Conservation (phyloP, 805 yeast genomes). For the Hanseniaspora thailandica region DNA sequence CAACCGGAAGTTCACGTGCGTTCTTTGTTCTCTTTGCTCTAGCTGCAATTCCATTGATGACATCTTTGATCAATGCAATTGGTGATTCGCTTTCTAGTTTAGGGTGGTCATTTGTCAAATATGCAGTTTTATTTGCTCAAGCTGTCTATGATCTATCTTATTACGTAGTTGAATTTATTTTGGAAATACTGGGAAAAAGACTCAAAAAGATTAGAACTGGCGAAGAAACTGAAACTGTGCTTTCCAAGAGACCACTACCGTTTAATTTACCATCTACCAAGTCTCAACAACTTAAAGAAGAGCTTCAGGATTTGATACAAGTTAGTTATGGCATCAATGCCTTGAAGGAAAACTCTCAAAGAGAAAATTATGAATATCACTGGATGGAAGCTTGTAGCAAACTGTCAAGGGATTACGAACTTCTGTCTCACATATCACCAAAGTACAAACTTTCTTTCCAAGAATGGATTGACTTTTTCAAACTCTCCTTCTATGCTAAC, state of each 20-base stretch:
- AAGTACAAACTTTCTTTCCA: constrained; percentile 19
- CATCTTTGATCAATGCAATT: constrained; percentile 58
- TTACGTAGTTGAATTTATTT: not conserved
- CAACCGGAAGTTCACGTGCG: constrained; percentile 50
- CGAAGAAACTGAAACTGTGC: constrained; percentile 4
- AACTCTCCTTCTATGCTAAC: constrained; percentile 16
- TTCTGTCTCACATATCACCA: constrained; percentile 18
- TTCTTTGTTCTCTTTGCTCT: constrained; percentile 74
- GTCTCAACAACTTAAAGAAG: constrained; percentile 10
- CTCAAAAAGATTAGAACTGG: not conserved
- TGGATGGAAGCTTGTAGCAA: not conserved
- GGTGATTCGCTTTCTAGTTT: constrained; percentile 46
- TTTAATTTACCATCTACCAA: not conserved
- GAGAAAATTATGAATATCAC: not conserved
- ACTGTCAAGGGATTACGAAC: constrained; percentile 20
- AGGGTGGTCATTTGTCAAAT: constrained; percentile 20
- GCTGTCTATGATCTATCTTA: not conserved
- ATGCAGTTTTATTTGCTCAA: constrained; percentile 3
- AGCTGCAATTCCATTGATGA: constrained; percentile 77
- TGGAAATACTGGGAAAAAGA: not conserved
- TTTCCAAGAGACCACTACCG: not conserved
- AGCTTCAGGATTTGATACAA: not conserved
- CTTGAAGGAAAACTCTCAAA: not conserved
- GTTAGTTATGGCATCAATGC: not conserved
- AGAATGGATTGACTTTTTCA: constrained; percentile 22